Conservation (phyloP, 805 yeast species). For the Vanderwaltozyma polyspora region DNA sequence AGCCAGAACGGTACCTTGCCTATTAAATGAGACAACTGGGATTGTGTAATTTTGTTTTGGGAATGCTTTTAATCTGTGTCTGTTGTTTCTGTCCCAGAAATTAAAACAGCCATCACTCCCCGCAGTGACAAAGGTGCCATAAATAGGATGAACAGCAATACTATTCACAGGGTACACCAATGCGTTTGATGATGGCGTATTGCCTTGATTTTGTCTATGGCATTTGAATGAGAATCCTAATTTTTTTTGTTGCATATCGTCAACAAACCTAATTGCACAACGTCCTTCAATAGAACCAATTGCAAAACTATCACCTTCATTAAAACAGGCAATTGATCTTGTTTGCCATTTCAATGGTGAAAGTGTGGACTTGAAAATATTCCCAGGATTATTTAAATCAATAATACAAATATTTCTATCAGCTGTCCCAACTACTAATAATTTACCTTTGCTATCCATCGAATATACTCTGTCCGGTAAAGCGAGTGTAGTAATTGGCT, state of each 20-base stretch:
- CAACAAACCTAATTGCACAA: constrained; percentile 87
- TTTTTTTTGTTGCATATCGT: constrained; percentile 62
- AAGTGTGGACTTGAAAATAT: constrained; percentile 57
- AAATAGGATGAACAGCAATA: constrained; percentile 75
- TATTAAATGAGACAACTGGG: constrained; percentile 69
- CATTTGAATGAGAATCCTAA: constrained; percentile 86
- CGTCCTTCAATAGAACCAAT: constrained; percentile 91
- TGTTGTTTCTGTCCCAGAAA: constrained; percentile 92
- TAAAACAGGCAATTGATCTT: constrained; percentile 68
- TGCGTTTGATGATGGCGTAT: constrained; percentile 48
- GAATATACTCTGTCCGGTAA: constrained; percentile 87
- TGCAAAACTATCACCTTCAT: constrained; percentile 88
- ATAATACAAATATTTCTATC: constrained; percentile 71
- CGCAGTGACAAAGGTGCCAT: constrained; percentile 87
- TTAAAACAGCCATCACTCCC: constrained; percentile 92
- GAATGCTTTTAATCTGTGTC: constrained; percentile 73
- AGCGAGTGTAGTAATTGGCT: constrained; percentile 68
- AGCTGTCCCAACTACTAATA: constrained; percentile 89
- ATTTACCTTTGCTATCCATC: constrained; percentile 72
- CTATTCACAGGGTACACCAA: constrained; percentile 71
- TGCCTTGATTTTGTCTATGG: constrained; percentile 53
- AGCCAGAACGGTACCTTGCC: constrained; percentile 75
- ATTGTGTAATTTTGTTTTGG: constrained; percentile 59
- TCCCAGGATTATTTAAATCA: constrained; percentile 73
- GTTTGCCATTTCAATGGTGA: constrained; percentile 90